Evolutionary conservation across 768 basidiomycete species (phyloP), one percentile per base, ranked within the genome.

Genomic region (Tricholoma sp.): DNA sequence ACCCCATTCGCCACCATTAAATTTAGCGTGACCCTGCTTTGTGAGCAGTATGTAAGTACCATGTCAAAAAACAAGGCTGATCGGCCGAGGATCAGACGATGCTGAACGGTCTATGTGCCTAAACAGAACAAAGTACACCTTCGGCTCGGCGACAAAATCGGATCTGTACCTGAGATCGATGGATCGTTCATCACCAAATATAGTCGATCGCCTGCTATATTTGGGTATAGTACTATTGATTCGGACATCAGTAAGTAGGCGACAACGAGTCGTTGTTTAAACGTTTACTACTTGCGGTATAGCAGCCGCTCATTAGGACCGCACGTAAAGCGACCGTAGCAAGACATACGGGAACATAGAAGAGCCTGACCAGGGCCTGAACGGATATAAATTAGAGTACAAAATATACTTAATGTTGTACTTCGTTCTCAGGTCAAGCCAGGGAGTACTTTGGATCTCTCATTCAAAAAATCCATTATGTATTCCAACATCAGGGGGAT

Each of bases 81-180:
- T 56, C 56, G 50, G 58, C 60, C 62, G 61, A 58, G 35, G 22
- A 56, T 59, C 61, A 62, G 55, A 59, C 60, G 61, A 65, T 59
- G n/a, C n/a, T n/a, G 22, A 34, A 11, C 27, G 27, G 29, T 55
- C 57, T 53, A 59, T 63, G 50, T 58, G 56, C 50, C n/a, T 50
- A 12, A 50, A 53, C 34, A 51, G 47, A 50, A 16, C 22, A 46
- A 59, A 56, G 57, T 55, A 59, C 55, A 50, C 50, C 55, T 31
- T 57, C 54, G 49, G 56, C 46, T 34, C 32, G 32, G 32, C 10
- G 34, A 51, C 57, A 54, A 56, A 49, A 56, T 61, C 58, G 55
- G 52, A 31, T 18, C 50, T 34, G 62, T 65, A 31, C 62, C 62
- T 63, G 57, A 57, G 60, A 61, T 63, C 56, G 59, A 24, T 22